Conservation (phyloP, 2,329 filamentous ascomycete genomes). For the Verticillium nonalfalfae region DNA sequence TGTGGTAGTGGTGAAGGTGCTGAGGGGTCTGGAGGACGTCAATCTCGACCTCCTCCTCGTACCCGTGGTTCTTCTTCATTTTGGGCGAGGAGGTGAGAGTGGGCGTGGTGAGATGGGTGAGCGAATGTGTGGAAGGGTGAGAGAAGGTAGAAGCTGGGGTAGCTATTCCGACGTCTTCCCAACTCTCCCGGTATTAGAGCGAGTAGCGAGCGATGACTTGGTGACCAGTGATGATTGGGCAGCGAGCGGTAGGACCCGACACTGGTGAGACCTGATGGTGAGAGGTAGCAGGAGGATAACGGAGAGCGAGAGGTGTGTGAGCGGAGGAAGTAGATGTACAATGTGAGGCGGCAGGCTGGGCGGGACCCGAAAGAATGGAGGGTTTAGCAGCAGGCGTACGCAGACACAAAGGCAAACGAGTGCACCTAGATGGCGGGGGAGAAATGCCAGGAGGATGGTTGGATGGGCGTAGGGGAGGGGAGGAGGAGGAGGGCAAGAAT, state of each 20-base stretch:
- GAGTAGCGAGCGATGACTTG: background rate
- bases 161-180: background rate
- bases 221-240: background rate
- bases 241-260: background rate
- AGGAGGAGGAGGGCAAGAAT: background rate
- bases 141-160: background rate
- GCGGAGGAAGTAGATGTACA: background rate
- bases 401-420: background rate
- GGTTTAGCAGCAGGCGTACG: background rate
- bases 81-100: background rate
- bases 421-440: background rate
- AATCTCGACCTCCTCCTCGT: slow-evolving; percentile 28
- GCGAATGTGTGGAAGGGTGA: background rate
- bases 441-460: background rate
- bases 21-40: slow-evolving; percentile 21
- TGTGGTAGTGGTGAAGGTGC: slow-evolving; percentile 11
- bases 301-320: background rate
- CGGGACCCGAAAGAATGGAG: background rate
- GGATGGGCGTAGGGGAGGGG: background rate
- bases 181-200: background rate
- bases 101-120: background rate
- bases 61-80: slow-evolving; percentile 21
- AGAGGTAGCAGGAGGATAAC: background rate
- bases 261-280: background rate
- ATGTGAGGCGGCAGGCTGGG: background rate